phyloP scores from a whole-genome alignment of 805 yeast genomes.

The Candida vartiovaarae region DNA sequence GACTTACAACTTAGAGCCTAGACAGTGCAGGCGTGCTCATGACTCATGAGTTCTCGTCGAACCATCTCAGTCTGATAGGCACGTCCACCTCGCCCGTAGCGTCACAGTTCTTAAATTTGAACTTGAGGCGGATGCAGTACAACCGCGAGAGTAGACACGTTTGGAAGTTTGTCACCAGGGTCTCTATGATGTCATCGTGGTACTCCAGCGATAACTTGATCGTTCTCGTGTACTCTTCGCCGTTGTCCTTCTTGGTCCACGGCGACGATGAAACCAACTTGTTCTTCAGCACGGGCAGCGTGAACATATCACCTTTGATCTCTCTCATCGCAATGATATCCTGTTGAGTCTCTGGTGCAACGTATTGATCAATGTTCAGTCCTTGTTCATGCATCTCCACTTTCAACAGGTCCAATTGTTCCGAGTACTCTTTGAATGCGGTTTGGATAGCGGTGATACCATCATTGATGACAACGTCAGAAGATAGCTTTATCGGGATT shows the following conservation, averaged over 20 bases:
- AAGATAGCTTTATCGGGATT: slow-evolving; percentile 35
- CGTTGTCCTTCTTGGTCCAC: slow-evolving; percentile 12
- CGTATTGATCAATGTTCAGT: slow-evolving; percentile 4
- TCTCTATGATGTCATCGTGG: slow-evolving; percentile 36
- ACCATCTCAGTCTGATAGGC: slow-evolving; percentile 32
- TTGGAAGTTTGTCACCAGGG: slow-evolving; percentile 56
- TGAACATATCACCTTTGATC: slow-evolving; percentile 10
- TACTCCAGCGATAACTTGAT: slow-evolving; percentile 36
- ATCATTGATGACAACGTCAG: slow-evolving; percentile 23
- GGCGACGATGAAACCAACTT: slow-evolving; percentile 24
- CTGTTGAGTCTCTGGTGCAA: slow-evolving; percentile 8
- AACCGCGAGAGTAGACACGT: slow-evolving; percentile 54
- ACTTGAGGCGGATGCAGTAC: slow-evolving; percentile 43
- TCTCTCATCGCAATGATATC: slow-evolving; percentile 20
- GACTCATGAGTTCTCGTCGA: slow-evolving; percentile 6
- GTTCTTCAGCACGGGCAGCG: slow-evolving; percentile 13
- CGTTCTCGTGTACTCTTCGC: slow-evolving; percentile 9
- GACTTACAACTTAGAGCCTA: too few species aligned
- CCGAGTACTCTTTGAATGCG: slow-evolving; percentile 16
- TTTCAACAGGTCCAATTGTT: slow-evolving; percentile 14
- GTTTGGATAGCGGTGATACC: slow-evolving; percentile 17
- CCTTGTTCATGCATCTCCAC: slow-evolving; percentile 5
- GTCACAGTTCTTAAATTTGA: slow-evolving; percentile 29
- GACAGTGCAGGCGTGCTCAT: not conserved
- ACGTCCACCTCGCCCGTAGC: slow-evolving; percentile 23